Evolutionary conservation across 2,329 filamentous ascomycete species (phyloP).

Genomic region (Ilyonectria sp.): DNA sequence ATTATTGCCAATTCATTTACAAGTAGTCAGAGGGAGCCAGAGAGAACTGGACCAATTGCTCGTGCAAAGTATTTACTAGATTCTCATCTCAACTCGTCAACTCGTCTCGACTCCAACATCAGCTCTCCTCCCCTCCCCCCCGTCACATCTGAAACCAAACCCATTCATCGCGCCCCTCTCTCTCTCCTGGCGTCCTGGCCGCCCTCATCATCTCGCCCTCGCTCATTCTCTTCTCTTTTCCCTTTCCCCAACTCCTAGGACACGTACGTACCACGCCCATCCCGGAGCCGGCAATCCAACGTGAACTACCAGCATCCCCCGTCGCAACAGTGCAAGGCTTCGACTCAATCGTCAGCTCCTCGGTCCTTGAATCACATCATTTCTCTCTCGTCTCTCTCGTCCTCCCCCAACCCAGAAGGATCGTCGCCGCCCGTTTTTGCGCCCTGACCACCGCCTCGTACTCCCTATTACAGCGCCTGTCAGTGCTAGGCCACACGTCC

Average conservation of each 20-base stretch:
- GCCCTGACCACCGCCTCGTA: constrained; percentile 27
- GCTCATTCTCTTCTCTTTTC: constrained; percentile 3
- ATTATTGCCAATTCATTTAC: background rate
- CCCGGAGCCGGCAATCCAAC: background rate
- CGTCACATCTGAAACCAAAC: constrained; percentile 34
- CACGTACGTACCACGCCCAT: background rate
- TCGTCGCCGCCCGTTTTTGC: constrained; percentile 30
- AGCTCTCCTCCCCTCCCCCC: constrained; percentile 11
- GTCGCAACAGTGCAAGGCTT: background rate
- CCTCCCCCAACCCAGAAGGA: constrained; percentile 12
- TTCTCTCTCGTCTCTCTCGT: background rate
- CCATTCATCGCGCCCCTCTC: constrained; percentile 5
- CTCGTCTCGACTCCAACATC: background rate
- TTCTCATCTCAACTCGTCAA: background rate
- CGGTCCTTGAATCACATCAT: background rate
- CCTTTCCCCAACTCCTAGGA: background rate
- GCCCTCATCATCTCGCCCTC: constrained; percentile 6
- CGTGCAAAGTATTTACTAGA: too few relatives aligned
- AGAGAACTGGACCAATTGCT: background rate
- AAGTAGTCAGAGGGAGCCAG: too few relatives aligned
- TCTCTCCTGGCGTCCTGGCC: background rate
- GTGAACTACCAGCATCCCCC: background rate
- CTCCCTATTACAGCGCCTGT: constrained; percentile 4
- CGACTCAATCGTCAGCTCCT: constrained; percentile 8
- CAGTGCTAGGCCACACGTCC: constrained; percentile 7